Percentiles rank a stretch among this genome's conserved stretches.
These are phyloP conservation scores for Basidioascus undulatus DNA, from an alignment of 768 basidiomycete species.

Conservation along the genomic window DNA sequence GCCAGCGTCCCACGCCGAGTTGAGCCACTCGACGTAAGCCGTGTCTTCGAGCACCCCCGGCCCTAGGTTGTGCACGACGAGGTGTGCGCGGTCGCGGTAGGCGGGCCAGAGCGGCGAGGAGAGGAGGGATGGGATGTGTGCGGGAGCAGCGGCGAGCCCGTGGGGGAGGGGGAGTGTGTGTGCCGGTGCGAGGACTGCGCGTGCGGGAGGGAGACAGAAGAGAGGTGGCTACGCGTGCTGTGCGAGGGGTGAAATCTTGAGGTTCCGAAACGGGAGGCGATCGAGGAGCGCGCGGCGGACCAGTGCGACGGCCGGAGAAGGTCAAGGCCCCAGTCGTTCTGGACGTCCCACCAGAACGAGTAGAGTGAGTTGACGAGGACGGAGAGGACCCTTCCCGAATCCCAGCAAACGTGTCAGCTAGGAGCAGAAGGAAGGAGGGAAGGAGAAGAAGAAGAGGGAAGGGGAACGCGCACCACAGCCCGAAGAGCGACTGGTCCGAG, in stretches of 20 bases:
- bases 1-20: slow-evolving; percentile 31
- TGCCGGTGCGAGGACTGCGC: too few relatives aligned
- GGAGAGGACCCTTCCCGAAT: slow-evolving; percentile 41
- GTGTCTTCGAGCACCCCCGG: slow-evolving; percentile 41
- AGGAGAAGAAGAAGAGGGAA: background rate
- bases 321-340: slow-evolving; percentile 87
- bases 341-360: slow-evolving; percentile 98
- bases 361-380: slow-evolving; percentile 74
- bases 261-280: too few relatives aligned
- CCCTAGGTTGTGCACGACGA: slow-evolving; percentile 40
- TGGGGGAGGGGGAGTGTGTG: too few relatives aligned
- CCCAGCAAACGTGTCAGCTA: background rate
- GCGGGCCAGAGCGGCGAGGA: too few relatives aligned
- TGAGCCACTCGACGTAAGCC: slow-evolving; percentile 48
- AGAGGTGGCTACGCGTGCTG: too few relatives aligned
- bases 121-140: too few relatives aligned
- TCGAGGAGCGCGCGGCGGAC: too few relatives aligned
- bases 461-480: slow-evolving; percentile 6
- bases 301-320: slow-evolving; percentile 29
- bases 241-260: too few relatives aligned
- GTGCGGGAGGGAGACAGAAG: too few relatives aligned
- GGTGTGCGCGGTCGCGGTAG: background rate
- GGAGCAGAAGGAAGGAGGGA: background rate
- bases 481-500: slow-evolving; percentile 6
- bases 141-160: too few relatives aligned